Base-by-base conservation (phyloP, 1,139 yeast genomes). In the Lodderomyces oxycetoniae region DNA sequence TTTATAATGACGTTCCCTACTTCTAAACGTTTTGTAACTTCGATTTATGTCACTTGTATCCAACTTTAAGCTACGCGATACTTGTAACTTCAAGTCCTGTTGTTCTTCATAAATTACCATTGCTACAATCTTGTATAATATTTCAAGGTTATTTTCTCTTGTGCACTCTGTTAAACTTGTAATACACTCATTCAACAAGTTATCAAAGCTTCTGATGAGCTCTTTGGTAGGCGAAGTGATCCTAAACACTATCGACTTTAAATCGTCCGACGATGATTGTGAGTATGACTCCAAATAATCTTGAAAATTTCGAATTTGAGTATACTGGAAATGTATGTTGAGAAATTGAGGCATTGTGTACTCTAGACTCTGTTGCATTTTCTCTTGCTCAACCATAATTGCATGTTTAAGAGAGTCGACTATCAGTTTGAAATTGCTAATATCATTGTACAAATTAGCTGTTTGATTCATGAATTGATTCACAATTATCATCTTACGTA, bases 91-190 rank as follows among this genome's bases (percentile, higher is more conserved):
- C 40, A 79, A 55, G 49, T 91, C 98, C 48, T 84, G 88, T 26
- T 72, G 67, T 43, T 83, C 84, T 54, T 93, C 99, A 44, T 65
- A 71, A 42, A 88, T 94, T 28, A 93, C 68, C 19, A 93, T 74
- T 45, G 85, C 82, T 26, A 88, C 77, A 31, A 85, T 56, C 37
- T 91, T 76, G 30, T 78, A 80, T 1, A 86, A 79, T 43, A 88
- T 62, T 19, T 82, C 76, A 21, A 61, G 57, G 52, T 89, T 86
- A 1, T 78, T 81, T 19, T 74, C 77, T 42, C 83, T 77, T 2
- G 82, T 67, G 5, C 81, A 70, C 51, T 86, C 95, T 3, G 89
- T 77, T 29, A 84, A 48, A 37, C 76, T 77, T 26, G 66, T 69
- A 12, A 80, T 79, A n/a, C 74, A 67, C 40, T 77, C 81, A 34